Evolutionary conservation across 768 basidiomycete species (phyloP).

Genomic region (Mycena floridula): DNA sequence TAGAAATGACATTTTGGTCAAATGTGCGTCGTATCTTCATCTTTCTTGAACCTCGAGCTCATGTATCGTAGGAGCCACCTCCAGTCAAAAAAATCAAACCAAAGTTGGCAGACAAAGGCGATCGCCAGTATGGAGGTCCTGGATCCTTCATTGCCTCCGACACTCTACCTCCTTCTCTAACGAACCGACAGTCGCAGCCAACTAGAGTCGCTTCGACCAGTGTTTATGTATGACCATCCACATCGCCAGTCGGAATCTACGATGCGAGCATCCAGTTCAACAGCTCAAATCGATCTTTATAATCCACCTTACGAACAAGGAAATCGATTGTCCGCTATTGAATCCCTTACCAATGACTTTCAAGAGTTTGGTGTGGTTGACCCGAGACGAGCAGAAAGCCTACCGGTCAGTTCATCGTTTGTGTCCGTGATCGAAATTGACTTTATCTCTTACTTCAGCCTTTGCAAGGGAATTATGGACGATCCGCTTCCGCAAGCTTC

Average conservation of each 20-base stretch:
- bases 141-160: slow-evolving; percentile 65
- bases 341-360: slow-evolving; percentile 57
- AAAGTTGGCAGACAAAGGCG: slow-evolving; percentile 40
- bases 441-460: slow-evolving; percentile 21
- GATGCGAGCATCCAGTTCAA: slow-evolving; percentile 54
- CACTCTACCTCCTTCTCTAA: slow-evolving; percentile 17
- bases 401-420: slow-evolving; percentile 39
- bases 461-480: slow-evolving; percentile 28
- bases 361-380: slow-evolving; percentile 55
- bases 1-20: slow-evolving; percentile 97
- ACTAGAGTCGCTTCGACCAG: slow-evolving; percentile 27
- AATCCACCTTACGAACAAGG: slow-evolving; percentile 66
- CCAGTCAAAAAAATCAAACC: slow-evolving; percentile 61
- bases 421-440: neutral
- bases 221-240: slow-evolving; percentile 28
- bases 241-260: slow-evolving; percentile 45
- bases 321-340: slow-evolving; percentile 35
- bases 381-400: slow-evolving; percentile 48
- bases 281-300: slow-evolving; percentile 62
- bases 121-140: slow-evolving; percentile 66
- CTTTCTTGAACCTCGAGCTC: neutral
- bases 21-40: slow-evolving; percentile 49
- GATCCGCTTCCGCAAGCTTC: too few relatives aligned
- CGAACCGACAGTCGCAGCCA: slow-evolving; percentile 19
- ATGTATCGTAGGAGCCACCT: slow-evolving; percentile 57